phyloP scores from a whole-genome alignment of 305 asterid species.

The Fraxinus sp. region DNA sequence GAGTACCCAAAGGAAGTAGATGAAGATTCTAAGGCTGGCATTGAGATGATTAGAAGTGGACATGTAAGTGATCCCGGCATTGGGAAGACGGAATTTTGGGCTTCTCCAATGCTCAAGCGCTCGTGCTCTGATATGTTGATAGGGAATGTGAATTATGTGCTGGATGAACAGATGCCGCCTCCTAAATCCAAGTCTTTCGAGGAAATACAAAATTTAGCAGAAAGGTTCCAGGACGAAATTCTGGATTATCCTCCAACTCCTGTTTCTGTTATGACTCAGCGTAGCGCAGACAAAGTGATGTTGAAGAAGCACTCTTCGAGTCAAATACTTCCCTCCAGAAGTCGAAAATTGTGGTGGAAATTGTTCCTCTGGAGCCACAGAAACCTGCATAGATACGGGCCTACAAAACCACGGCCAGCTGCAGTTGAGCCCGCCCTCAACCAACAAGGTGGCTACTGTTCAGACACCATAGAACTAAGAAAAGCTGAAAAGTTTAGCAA shows the following conservation, averaged over 20 bases:
- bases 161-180: constrained; percentile 30
- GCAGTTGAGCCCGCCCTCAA: constrained; percentile 23
- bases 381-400: constrained; percentile 39
- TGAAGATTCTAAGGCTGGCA: constrained; percentile 24
- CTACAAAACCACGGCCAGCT: constrained; percentile 23
- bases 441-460: constrained; percentile 53
- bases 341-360: constrained; percentile 75
- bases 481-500: constrained; percentile 24
- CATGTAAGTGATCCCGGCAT: constrained; percentile 65
- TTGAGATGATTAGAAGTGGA: constrained; percentile 39
- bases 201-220: constrained; percentile 48
- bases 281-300: constrained; percentile 71
- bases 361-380: constrained; percentile 82
- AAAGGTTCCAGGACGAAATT: constrained; percentile 28
- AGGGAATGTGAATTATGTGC: constrained; percentile 32
- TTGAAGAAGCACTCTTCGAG: constrained; percentile 80
- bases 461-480: constrained; percentile 49
- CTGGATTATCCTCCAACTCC: constrained; percentile 41
- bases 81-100: constrained; percentile 42
- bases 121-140: constrained; percentile 64
- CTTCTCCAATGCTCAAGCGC: constrained; percentile 53
- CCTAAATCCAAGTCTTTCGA: constrained; percentile 49
- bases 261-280: constrained; percentile 40
- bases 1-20: constrained; percentile 15
- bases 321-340: constrained; percentile 73